Conservation (phyloP, 2,329 filamentous ascomycete species). For the Curvularia verruculosa region DNA sequence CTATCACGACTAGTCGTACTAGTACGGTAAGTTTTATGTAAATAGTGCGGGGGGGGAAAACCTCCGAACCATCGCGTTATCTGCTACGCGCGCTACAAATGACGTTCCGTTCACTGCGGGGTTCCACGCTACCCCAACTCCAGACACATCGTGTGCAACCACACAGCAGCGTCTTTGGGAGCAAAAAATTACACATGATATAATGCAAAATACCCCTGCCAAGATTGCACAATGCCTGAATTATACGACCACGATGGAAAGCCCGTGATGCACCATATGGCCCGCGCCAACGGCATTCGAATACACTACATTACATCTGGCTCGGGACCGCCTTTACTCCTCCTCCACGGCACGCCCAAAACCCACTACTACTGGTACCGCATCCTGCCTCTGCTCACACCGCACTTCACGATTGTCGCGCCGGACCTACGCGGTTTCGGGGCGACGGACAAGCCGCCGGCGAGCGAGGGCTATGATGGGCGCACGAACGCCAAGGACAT, state of each 20-base stretch:
- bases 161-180: neutral
- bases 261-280: slow-evolving; percentile 24
- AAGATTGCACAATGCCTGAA: slow-evolving; percentile 25
- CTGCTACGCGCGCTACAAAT: neutral
- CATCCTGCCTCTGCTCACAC: slow-evolving; percentile 42
- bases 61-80: neutral
- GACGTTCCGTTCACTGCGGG: slow-evolving; percentile 1
- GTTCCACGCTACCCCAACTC: neutral
- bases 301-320: slow-evolving; percentile 32
- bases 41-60: neutral
- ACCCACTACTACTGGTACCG: slow-evolving; percentile 47
- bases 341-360: slow-evolving; percentile 32
- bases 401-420: slow-evolving; percentile 47
- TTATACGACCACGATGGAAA: slow-evolving; percentile 25
- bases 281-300: slow-evolving; percentile 29
- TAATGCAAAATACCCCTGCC: neutral
- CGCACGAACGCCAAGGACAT: slow-evolving; percentile 47
- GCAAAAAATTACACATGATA: neutral
- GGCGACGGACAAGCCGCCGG: slow-evolving; percentile 50
- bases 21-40: too few relatives aligned
- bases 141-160: too few relatives aligned
- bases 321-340: slow-evolving; percentile 24
- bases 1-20: neutral
- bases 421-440: slow-evolving; percentile 49
- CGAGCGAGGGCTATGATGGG: slow-evolving; percentile 47